These are phyloP conservation scores for Rosa persica DNA, from an alignment of 306 rosid species.

Conservation along the genomic window DNA sequence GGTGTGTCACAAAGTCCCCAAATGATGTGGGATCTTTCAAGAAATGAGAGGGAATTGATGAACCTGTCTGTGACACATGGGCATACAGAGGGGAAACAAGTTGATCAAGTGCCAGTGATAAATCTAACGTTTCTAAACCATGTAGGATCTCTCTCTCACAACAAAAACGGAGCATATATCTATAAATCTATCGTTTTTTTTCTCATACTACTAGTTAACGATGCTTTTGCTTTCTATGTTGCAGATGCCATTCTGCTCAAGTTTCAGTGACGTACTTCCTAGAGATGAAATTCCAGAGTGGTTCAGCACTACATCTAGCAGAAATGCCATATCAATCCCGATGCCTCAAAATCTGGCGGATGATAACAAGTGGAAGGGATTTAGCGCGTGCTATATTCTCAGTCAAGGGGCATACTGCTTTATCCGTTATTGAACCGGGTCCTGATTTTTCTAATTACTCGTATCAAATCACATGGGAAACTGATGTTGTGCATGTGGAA, in stretches of 20 bases:
- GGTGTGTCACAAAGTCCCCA: too few species aligned
- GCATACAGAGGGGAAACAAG: too few species aligned
- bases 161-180: background rate
- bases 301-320: background rate
- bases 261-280: too few species aligned
- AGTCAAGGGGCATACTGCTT: background rate
- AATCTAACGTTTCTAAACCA: too few species aligned
- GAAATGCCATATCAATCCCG: background rate
- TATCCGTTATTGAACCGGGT: background rate
- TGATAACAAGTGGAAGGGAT: background rate
- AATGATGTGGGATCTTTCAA: too few species aligned
- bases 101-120: too few species aligned
- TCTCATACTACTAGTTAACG: too few species aligned
- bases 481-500: background rate
- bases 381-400: conserved; percentile 6
- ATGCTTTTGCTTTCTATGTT: background rate
- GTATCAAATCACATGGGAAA: background rate
- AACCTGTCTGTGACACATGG: too few species aligned
- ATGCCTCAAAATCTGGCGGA: background rate
- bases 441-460: background rate
- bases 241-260: background rate
- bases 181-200: too few species aligned
- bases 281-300: background rate
- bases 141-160: background rate
- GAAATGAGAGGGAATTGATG: too few species aligned